Evolutionary conservation across 148 eudicot genomes (phyloP), one percentile per base, ranked within the genome.

Genomic region (Amaranthus hypochondriacus): DNA sequence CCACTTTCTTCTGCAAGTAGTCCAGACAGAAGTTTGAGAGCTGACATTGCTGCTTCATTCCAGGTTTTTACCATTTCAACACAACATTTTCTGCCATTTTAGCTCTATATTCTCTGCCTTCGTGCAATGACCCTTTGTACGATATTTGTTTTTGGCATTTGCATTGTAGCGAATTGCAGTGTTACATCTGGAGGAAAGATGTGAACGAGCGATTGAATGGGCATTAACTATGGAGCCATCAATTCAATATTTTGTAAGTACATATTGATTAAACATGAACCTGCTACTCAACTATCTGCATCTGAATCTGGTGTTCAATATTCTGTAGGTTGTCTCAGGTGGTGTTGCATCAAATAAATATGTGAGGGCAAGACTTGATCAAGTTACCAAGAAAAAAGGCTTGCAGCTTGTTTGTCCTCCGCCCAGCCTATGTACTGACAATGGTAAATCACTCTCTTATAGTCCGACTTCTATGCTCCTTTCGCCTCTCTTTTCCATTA

Each of bases 341-440:
- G 99, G 99, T 49, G 99, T 95, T 80, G 99, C 99, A 60, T 95
- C 96, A 58, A 95, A 92, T 71, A 81, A 92, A 72, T 90, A 85
- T 72, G 96, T 95, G 49, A 92, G 99, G 83, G 73, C 86, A 75
- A 87, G 85, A 79, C 92, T 95, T 73, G 82, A 83, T 76, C 77
- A 83, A 66, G 76, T 86, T 60, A 97, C 83, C 56, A 80, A 79
- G 62, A 83, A 82, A 80, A 90, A 73, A 39, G 88, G 87, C 58
- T 78, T 95, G 69, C 81, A 82, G 76, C 97, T 95, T 78, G 86
- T 92, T 68, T 95, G 99, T 82, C 99, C 99, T 78, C 99, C 99
- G 75, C 98, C 99, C 74, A 87, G 89, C 79, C 92, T 95, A 66
- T 95, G 99, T 79, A 95, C 99, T 3, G 99, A 95, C 78, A 95